Evolutionary conservation across 768 basidiomycete genomes (phyloP).

Genomic region (Podaxis sp.): DNA sequence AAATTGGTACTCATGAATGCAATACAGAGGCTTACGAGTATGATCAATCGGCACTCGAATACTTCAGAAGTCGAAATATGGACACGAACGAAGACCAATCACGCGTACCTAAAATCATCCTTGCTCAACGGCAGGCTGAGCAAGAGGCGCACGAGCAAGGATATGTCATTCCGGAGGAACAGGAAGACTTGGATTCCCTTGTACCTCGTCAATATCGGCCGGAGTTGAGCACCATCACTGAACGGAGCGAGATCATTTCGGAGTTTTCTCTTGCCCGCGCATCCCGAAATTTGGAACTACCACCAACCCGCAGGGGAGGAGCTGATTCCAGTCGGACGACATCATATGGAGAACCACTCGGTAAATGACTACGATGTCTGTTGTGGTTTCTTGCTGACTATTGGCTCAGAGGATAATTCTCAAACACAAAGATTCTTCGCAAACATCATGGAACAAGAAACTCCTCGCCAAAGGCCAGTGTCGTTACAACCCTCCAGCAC

Average conservation of each 20-base stretch:
- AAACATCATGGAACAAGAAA: constrained; percentile 4
- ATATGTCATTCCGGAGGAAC: constrained; percentile 24
- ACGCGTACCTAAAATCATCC: constrained; percentile 57
- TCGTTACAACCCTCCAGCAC: not conserved
- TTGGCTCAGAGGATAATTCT: constrained; percentile 6
- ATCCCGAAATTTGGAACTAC: constrained; percentile 24
- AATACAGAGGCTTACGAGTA: constrained; percentile 17
- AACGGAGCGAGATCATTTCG: constrained; percentile 62
- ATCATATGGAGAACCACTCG: constrained; percentile 63
- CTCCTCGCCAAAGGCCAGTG: constrained; percentile 1
- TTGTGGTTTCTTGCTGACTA: not conserved
- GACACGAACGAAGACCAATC: constrained; percentile 35
- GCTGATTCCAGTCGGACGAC: constrained; percentile 43
- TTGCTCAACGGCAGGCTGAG: constrained; percentile 51
- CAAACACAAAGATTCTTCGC: constrained; percentile 9
- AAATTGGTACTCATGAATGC: constrained; percentile 3
- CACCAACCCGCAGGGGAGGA: constrained; percentile 6
- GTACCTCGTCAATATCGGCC: constrained; percentile 24
- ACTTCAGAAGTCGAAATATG: constrained; percentile 20
- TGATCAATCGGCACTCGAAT: constrained; percentile 18
- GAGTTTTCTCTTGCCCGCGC: constrained; percentile 53
- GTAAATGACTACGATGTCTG: constrained; percentile 32
- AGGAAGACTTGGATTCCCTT: constrained; percentile 18
- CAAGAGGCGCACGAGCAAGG: constrained; percentile 24
- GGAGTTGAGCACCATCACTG: constrained; percentile 63